Evolutionary conservation across 495 filamentous ascomycete species (phyloP).

Genomic region (Neurospora sp.): DNA sequence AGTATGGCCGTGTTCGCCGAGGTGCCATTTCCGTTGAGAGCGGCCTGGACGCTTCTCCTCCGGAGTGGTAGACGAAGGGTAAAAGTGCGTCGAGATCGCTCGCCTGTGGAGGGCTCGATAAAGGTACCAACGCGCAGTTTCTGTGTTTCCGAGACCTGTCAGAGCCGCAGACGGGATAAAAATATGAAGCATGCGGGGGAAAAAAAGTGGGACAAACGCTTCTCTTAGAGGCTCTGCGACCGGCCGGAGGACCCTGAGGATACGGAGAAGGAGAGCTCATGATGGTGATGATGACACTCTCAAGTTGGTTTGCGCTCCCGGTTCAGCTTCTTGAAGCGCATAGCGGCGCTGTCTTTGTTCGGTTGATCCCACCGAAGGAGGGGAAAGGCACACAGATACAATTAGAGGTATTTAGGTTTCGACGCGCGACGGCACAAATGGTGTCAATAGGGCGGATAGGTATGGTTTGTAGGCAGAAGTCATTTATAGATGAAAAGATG

Average conservation of each 20-base stretch:
- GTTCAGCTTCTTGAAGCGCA: not conserved
- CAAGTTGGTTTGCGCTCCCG: not conserved
- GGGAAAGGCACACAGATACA: not conserved
- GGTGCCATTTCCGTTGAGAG: constrained; percentile 8
- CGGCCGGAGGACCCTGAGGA: constrained; percentile 5
- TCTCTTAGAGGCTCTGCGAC: constrained; percentile 24
- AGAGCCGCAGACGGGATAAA: not conserved
- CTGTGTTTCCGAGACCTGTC: constrained; percentile 12
- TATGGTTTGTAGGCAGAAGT: not conserved
- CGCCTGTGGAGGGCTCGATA: constrained; percentile 50
- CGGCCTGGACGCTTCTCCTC: constrained; percentile 11
- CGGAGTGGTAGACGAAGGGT: constrained; percentile 35
- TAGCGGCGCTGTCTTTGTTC: not conserved
- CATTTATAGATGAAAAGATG: not conserved
- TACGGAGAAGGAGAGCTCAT: constrained; percentile 23
- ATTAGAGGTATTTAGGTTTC: not conserved
- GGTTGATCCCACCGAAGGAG: not conserved
- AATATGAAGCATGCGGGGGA: not conserved
- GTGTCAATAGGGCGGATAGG: not conserved
- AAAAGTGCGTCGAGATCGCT: constrained; percentile 47
- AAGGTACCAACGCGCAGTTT: constrained; percentile 53
- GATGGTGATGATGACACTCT: not conserved
- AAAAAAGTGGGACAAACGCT: constrained; percentile 15
- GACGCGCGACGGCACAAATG: not conserved
- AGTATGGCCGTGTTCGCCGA: constrained; percentile 1